Percentiles rank a stretch among this genome's conserved stretches.
These are phyloP conservation scores for Stygiomarasmius scandens DNA, from an alignment of 1,284 basidiomycete species.

Conservation along the genomic window DNA sequence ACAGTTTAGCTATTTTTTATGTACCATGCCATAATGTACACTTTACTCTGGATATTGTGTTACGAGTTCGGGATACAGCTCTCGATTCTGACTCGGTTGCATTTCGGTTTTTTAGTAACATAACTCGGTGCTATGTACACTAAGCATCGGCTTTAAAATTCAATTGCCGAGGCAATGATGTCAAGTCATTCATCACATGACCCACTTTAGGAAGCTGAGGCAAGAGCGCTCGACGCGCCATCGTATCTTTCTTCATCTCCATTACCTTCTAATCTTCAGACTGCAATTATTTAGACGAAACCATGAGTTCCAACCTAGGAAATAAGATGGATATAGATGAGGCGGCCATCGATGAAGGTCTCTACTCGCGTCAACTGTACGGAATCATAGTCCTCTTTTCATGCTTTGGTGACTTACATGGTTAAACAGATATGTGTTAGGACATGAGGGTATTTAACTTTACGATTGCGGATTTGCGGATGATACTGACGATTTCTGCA, in stretches of 20 bases:
- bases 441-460: constrained; percentile 79
- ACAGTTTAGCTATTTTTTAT: too few relatives aligned
- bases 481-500: constrained; percentile 29
- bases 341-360: constrained; percentile 84
- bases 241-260: constrained; percentile 9
- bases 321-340: constrained; percentile 84
- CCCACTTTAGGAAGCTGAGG: background rate
- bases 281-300: background rate
- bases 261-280: background rate
- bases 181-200: background rate
- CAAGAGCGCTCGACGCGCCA: background rate
- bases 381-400: constrained; percentile 29
- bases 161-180: background rate
- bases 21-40: too few relatives aligned
- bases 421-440: constrained; percentile 83
- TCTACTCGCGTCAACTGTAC: constrained; percentile 96
- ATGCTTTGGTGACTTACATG: constrained; percentile 20
- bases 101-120: too few relatives aligned
- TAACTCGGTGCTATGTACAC: too few relatives aligned
- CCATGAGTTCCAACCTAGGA: constrained; percentile 16
- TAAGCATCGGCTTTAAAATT: background rate
- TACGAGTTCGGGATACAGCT: too few relatives aligned
- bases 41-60: too few relatives aligned
- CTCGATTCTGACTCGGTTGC: too few relatives aligned
- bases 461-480: background rate